Evolutionary conservation across 164 flowering plant genomes (phyloP).

Genomic region (Nymphaea thermarum): DNA sequence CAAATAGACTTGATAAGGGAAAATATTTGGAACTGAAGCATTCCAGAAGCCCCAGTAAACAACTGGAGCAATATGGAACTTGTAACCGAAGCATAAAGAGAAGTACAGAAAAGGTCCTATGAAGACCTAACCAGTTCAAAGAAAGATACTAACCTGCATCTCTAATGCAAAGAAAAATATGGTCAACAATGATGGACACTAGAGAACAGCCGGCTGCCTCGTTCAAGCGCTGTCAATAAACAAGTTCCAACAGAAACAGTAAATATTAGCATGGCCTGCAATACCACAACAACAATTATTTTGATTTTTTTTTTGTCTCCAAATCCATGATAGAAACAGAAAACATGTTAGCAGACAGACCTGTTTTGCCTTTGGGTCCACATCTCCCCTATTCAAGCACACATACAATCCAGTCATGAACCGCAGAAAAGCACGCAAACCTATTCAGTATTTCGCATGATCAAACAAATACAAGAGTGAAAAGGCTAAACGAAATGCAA

Average conservation of each 20-base stretch:
- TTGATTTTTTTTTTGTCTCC: too few relatives aligned
- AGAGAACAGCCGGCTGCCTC: constrained; percentile 94
- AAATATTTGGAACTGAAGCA: background rate
- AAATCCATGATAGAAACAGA: constrained; percentile 1
- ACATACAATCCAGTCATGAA: constrained; percentile 90
- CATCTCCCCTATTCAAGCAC: constrained; percentile 89
- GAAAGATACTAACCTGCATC: constrained; percentile 61
- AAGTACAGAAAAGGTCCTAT: background rate
- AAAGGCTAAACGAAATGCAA: background rate
- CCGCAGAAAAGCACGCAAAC: constrained; percentile 92
- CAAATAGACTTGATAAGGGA: constrained; percentile 1
- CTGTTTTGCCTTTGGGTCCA: constrained; percentile 66
- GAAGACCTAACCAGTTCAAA: background rate
- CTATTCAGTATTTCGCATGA: constrained; percentile 27
- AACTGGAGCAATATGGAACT: background rate
- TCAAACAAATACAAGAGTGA: background rate
- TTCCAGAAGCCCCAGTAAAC: background rate
- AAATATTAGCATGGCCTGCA: too few relatives aligned
- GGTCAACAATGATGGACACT: constrained; percentile 80
- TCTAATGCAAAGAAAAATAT: constrained; percentile 85
- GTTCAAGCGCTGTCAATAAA: constrained; percentile 39
- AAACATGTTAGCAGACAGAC: constrained; percentile 18
- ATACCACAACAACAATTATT: too few relatives aligned
- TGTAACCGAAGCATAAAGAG: background rate
- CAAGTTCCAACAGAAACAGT: too few relatives aligned